Base-by-base conservation (phyloP, 352 stramenopile species). In the Phytophthora foliorum region DNA sequence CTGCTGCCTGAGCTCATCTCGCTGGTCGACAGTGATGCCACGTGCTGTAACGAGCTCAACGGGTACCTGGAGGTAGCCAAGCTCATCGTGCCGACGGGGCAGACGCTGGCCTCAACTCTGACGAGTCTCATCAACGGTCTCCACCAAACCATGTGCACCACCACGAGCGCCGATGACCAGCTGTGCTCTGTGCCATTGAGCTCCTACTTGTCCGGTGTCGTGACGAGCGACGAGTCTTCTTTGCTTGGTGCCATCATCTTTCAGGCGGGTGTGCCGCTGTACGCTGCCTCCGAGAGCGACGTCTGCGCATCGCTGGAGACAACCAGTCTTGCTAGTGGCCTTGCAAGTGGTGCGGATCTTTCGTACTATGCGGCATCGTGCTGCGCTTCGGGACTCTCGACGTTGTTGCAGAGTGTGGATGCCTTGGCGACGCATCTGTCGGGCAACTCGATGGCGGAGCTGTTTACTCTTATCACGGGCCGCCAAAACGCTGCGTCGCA, bases 91-190 rank as follows among this genome's bases (percentile, higher is more conserved):
- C 80, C 82, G 1, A 64, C 72, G 19, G 78, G 79, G 0, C 81
- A 89, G 49, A 81, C 74, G 44, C 61, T 81, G 14, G 74, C 71
- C 19, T 66, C 83, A 59, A 87, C 70, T 22, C 57, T 89, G 9
- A 57, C 77, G 32, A 68, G 68, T 32, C 24, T 89, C 10, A 54
- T 91, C 53, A 88, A 89, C 57, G 82, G 80, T 4, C 68, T 91
- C 4, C 82, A 91, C 53, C 69, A 57, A 31, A 77, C 80, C 24
- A 81, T 91, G 74, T 91, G 82, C 61, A 83, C 79, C 4, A 69
- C 41, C 24, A 74, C 63, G 39, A 74, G 70, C 53, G 71, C 72
- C 16, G 78, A 76, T 27, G 71, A 85, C 38, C 50, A 58, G 39
- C 63, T 91, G 9, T 91, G 82, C 46, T 82, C 77, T 9, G 72